Percentiles rank a stretch among this genome's conserved stretches.
phyloP scores from a whole-genome alignment of 768 basidiomycete genomes.

The Xerocomellus dryophilus region DNA sequence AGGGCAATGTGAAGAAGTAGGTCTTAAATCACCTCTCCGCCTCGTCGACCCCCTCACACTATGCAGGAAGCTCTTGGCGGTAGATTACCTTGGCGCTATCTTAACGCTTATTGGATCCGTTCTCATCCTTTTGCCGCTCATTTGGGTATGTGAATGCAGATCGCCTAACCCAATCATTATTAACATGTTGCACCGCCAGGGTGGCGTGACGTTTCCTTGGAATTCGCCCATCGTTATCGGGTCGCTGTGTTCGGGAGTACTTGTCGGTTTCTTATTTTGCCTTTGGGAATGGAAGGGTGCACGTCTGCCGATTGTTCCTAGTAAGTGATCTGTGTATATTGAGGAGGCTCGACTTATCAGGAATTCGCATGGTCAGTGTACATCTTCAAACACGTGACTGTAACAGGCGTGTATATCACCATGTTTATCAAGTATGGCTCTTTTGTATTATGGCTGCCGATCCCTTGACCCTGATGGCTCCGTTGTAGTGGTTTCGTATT shows the following conservation, averaged over 20 bases:
- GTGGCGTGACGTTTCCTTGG: conserved; percentile 74
- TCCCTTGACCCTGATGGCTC: background rate
- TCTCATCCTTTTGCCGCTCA: conserved; percentile 64
- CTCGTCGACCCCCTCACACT: background rate
- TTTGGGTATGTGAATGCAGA: conserved; percentile 50
- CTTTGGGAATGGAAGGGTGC: conserved; percentile 73
- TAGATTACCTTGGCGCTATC: conserved; percentile 61
- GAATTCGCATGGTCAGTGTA: conserved; percentile 45
- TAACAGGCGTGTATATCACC: conserved; percentile 62
- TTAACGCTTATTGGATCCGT: conserved; percentile 61
- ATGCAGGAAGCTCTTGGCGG: conserved; percentile 55
- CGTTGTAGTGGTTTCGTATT: conserved; percentile 52
- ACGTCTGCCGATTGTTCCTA: conserved; percentile 68
- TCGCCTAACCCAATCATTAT: background rate
- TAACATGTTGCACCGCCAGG: conserved; percentile 38
- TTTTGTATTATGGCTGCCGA: background rate
- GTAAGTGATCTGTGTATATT: conserved; percentile 34
- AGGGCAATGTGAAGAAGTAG: conserved; percentile 54
- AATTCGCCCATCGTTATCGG: conserved; percentile 60
- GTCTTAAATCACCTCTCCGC: background rate
- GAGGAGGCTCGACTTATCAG: background rate
- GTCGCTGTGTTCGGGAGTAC: conserved; percentile 52
- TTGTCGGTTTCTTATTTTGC: conserved; percentile 57
- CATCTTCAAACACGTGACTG: conserved; percentile 66
- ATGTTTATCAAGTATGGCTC: conserved; percentile 62